Percentiles rank a stretch among this genome's conserved stretches.
phyloP scores from a whole-genome alignment of 768 basidiomycete genomes.

The Lactifluus piperatus region DNA sequence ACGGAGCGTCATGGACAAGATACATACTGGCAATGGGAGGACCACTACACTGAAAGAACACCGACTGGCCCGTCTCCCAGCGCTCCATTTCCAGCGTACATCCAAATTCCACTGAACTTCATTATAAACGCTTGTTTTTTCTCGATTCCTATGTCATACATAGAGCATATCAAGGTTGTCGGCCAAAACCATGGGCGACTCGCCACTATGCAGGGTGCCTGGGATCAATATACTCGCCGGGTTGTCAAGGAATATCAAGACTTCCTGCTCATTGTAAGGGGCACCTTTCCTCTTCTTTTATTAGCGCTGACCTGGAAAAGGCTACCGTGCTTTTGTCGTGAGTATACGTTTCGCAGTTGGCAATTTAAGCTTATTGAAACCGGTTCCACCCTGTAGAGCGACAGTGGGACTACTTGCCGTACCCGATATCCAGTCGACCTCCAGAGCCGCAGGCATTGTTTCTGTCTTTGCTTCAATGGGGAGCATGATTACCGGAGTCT shows the following conservation, averaged over 20 bases:
- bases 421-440: constrained; percentile 30
- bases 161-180: constrained; percentile 39
- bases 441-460: constrained; percentile 31
- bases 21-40: constrained; percentile 24
- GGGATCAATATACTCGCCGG: constrained; percentile 42
- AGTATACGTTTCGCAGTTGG: constrained; percentile 16
- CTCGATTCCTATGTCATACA: constrained; percentile 44
- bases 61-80: constrained; percentile 8
- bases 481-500: constrained; percentile 47
- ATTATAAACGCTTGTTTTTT: constrained; percentile 40
- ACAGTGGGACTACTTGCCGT: constrained; percentile 42
- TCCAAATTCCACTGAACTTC: constrained; percentile 29
- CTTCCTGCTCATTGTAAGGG: constrained; percentile 44
- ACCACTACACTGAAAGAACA: constrained; percentile 23
- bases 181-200: constrained; percentile 44
- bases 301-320: constrained; percentile 24
- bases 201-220: constrained; percentile 38
- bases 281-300: background rate
- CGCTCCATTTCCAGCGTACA: constrained; percentile 5
- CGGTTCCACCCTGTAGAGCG: constrained; percentile 28
- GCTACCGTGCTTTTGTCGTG: constrained; percentile 47
- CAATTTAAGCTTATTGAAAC: background rate
- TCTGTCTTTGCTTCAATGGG: constrained; percentile 45
- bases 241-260: constrained; percentile 48
- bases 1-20: constrained; percentile 38